Evolutionary conservation across 2,329 filamentous ascomycete species (phyloP).

Genomic region (Gnomoniopsis smithogilvyi): DNA sequence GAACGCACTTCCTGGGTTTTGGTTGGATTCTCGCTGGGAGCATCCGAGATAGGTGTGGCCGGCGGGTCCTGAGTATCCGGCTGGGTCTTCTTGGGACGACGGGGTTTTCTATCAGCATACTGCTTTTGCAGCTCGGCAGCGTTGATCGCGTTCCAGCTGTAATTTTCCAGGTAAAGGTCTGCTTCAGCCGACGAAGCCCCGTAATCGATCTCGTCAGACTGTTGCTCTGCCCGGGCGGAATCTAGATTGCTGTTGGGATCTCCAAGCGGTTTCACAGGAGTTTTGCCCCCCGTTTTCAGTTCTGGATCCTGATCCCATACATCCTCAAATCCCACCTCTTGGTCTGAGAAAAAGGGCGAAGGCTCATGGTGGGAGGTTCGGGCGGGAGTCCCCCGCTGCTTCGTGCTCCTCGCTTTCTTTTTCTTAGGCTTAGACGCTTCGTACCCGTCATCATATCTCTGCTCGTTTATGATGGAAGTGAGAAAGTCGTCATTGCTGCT

Average conservation of each 20-base stretch:
- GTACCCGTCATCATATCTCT: background rate
- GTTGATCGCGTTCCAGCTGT: background rate
- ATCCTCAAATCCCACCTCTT: background rate
- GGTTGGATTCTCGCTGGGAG: constrained; percentile 19
- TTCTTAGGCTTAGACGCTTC: background rate
- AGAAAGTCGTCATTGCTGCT: background rate
- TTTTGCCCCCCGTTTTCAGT: background rate
- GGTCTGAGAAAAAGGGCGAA: background rate
- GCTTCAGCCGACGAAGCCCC: background rate
- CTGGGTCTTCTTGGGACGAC: too few species aligned
- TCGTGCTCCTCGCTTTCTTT: background rate
- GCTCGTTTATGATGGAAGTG: background rate
- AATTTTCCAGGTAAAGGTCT: background rate
- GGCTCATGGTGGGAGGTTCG: too few species aligned
- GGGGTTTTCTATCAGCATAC: too few species aligned
- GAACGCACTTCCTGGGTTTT: background rate
- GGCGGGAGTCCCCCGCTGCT: too few species aligned
- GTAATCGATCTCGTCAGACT: background rate
- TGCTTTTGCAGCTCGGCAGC: too few species aligned
- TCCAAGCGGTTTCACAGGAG: background rate
- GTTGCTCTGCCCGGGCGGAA: background rate
- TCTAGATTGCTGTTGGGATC: background rate
- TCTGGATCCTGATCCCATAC: background rate
- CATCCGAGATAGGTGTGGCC: constrained; percentile 38
- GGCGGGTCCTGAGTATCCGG: too few species aligned